Evolutionary conservation across 2,329 filamentous ascomycete species (phyloP), one percentile per base, ranked within the genome.

Genomic region (Elsinoe ampelina): DNA sequence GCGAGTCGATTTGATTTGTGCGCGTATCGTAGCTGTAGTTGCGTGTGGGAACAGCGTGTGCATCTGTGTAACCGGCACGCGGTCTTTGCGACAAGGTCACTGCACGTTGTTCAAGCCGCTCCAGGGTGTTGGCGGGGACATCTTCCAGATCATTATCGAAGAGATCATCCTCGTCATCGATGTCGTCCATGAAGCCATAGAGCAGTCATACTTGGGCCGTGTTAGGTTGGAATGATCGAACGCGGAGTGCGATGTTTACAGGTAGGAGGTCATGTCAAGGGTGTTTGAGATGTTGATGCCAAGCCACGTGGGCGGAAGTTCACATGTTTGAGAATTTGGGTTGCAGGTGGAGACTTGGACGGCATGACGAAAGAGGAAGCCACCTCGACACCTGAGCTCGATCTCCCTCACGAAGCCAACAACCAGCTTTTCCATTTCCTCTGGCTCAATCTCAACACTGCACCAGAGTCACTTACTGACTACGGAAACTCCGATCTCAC

Each of bases 111-210:
- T 78, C 75, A 20, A 78, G 70, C 57, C 74, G 68, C 36, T 70
- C 66, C 35, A 78, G 67, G 22, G 73, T 68, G 61, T 74, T 72
- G 54, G 69, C 68, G 34, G 75, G 73, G 45, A 78, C 67, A 59
- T 68, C 67, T 62, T 75, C 73, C 55, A 77, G 65, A 62, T 72
- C 68, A 66, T 75, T 74, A 61, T 65, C 72, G 64, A 71, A 73
- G 58, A 73, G 74, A 58, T 77, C 73, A 61, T 75, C 72, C 60
- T 75, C 71, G 58, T 72, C 70, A 63, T 67, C 61, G 56, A 66
- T 67, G 55, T 59, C 65, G 41, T 63, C 65, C 63, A 66, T 65
- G 12, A 35, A 34, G 54, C 32, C 39, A 15, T 5, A 11, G n/a
- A 10, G 15, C 10, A 20, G 26, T 20, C 54, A 56, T 56, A 7